These are phyloP conservation scores for Fusarium pseudocircinatum DNA, from an alignment of 2,329 filamentous ascomycete genomes.

Conservation along the genomic window DNA sequence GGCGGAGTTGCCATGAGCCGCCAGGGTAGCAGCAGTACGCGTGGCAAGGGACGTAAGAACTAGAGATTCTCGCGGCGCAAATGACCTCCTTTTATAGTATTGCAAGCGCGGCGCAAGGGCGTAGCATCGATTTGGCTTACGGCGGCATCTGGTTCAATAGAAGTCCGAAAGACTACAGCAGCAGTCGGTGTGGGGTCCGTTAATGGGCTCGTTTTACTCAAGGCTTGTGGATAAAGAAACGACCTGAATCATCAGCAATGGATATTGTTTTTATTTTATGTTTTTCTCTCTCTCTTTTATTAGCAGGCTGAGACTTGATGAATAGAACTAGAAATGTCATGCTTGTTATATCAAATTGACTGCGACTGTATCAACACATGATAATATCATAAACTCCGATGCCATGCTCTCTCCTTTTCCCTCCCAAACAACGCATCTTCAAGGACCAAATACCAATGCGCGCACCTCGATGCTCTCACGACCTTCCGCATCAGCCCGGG, in stretches of 20 bases:
- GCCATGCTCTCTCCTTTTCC: background rate
- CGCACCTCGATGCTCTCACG: conserved; percentile 92
- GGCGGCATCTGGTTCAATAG: conserved; percentile 12
- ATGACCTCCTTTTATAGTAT: conserved; percentile 41
- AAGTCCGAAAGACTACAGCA: conserved; percentile 12
- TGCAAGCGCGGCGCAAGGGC: conserved; percentile 44
- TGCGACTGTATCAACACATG: background rate
- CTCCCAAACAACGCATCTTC: conserved; percentile 13
- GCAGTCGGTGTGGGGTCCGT: conserved; percentile 20
- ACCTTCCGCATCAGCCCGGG: conserved; percentile 72
- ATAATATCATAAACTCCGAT: background rate
- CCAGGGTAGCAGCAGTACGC: conserved; percentile 61
- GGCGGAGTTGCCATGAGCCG: conserved; percentile 67
- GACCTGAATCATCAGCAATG: conserved; percentile 1
- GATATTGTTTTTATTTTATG: background rate
- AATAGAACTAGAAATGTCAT: conserved; percentile 38
- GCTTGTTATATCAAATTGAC: conserved; percentile 11
- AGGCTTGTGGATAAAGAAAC: conserved; percentile 1
- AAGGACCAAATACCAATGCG: conserved; percentile 80
- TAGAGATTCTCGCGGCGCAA: conserved; percentile 26
- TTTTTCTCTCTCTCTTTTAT: conserved; percentile 4
- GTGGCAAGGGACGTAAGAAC: conserved; percentile 56
- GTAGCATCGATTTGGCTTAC: conserved; percentile 29
- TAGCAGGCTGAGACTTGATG: conserved; percentile 16
- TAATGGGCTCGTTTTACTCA: conserved; percentile 4